Conservation (phyloP, 148 eudicot species). For the Tetragonia tetragonoides region DNA sequence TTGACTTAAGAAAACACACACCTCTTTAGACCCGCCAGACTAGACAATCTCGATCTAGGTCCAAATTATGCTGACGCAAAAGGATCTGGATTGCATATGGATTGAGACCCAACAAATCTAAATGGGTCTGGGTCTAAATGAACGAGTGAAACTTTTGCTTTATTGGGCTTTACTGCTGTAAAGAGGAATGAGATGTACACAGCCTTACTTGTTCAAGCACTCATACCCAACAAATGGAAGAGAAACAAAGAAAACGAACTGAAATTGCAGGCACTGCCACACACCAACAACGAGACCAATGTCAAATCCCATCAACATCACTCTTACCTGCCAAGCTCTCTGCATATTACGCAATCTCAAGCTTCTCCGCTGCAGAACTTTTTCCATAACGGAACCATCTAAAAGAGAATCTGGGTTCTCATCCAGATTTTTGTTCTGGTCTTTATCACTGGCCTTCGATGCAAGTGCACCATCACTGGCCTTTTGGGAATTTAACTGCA, state of each 20-base stretch:
- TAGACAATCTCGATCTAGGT: neutral
- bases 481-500: slow-evolving; percentile 44
- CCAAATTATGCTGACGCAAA: neutral
- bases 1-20: no score
- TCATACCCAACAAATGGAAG: no score
- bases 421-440: slow-evolving; percentile 36
- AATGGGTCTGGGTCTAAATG: no score
- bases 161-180: no score
- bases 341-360: slow-evolving; percentile 92
- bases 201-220: no score
- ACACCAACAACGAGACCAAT: neutral
- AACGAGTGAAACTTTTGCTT: no score
- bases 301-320: neutral
- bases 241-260: no score
- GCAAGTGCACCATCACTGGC: slow-evolving; percentile 33
- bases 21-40: no score
- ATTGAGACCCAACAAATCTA: no score
- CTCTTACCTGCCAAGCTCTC: slow-evolving; percentile 88
- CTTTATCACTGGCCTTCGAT: slow-evolving; percentile 29
- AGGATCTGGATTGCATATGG: no score
- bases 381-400: slow-evolving; percentile 95
- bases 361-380: slow-evolving; percentile 86
- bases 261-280: neutral
- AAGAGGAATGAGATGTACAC: no score
- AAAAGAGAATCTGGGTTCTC: slow-evolving; percentile 59